These are phyloP conservation scores for Bipolaris oryzae DNA, from an alignment of 2,329 filamentous ascomycete genomes.

Conservation along the genomic window DNA sequence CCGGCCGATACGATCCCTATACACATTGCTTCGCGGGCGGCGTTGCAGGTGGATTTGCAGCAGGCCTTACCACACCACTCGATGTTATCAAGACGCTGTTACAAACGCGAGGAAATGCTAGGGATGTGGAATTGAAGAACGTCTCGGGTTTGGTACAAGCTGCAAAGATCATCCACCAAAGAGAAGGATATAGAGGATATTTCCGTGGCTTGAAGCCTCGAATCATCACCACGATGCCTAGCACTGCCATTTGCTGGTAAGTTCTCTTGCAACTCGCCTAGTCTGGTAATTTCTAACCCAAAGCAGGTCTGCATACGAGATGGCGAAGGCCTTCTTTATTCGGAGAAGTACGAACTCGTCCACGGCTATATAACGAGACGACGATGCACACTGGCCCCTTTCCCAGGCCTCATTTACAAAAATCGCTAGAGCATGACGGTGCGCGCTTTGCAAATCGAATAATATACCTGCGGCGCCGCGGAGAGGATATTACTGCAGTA, in stretches of 20 bases:
- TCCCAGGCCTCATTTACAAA: slow-evolving; percentile 7
- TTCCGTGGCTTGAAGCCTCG: slow-evolving; percentile 91
- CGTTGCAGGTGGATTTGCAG: slow-evolving; percentile 89
- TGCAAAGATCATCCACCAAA: slow-evolving; percentile 78
- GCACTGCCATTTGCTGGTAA: slow-evolving; percentile 98
- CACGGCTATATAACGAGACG: slow-evolving; percentile 28
- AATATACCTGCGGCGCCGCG: slow-evolving; percentile 21
- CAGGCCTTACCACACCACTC: slow-evolving; percentile 91
- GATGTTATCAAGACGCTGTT: slow-evolving; percentile 98
- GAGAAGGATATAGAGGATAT: slow-evolving; percentile 86
- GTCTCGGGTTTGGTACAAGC: slow-evolving; percentile 82
- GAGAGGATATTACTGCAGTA: slow-evolving; percentile 18
- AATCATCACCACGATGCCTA: slow-evolving; percentile 96
- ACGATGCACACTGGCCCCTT: slow-evolving; percentile 3
- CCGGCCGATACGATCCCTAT: slow-evolving; percentile 83
- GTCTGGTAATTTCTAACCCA: slow-evolving; percentile 13
- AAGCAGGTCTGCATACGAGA: slow-evolving; percentile 68
- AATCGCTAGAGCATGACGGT: slow-evolving; percentile 11
- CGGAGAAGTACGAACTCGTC: slow-evolving; percentile 42
- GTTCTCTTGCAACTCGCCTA: slow-evolving; percentile 29
- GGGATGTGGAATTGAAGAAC: slow-evolving; percentile 79
- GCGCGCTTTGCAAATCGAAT: slow-evolving; percentile 16
- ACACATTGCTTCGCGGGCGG: slow-evolving; percentile 94
- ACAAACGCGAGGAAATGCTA: slow-evolving; percentile 86
- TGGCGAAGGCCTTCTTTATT: slow-evolving; percentile 72